These are phyloP conservation scores for Camelina neglecta DNA, from an alignment of 345 rosid genomes.

Conservation along the genomic window DNA sequence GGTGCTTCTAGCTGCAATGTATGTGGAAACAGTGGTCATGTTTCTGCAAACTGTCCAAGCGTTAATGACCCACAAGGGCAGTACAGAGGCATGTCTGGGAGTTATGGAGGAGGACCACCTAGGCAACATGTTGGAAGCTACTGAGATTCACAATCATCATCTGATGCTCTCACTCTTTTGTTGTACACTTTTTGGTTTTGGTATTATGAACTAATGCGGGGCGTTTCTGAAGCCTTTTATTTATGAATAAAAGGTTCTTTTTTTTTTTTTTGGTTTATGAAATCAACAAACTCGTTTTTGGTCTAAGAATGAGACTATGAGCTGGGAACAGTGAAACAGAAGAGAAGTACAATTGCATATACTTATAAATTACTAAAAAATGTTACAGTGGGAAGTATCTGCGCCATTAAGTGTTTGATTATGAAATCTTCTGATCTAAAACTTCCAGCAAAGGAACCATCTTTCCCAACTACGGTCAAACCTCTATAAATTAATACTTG, in stretches of 20 bases:
- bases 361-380: too few species aligned
- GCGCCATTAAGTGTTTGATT: not conserved
- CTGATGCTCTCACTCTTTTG: not conserved
- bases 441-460: not conserved
- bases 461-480: too few species aligned
- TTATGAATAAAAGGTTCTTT: not conserved
- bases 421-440: not conserved
- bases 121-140: conserved; percentile 58
- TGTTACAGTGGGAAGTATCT: not conserved
- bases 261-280: not conserved
- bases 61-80: conserved; percentile 53
- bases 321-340: not conserved
- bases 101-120: conserved; percentile 41
- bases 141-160: conserved; percentile 34
- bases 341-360: too few species aligned
- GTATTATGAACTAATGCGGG: not conserved
- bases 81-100: conserved; percentile 39
- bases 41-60: conserved; percentile 67
- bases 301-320: not conserved
- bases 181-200: conserved; percentile 7
- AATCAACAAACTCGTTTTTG: conserved; percentile 12
- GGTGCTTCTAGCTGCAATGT: conserved; percentile 47
- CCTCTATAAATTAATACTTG: too few species aligned
- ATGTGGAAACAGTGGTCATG: conserved; percentile 71
- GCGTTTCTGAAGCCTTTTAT: conserved; percentile 17